Conservation (phyloP, 345 rosid genomes). For the Eucalyptus polybractea region DNA sequence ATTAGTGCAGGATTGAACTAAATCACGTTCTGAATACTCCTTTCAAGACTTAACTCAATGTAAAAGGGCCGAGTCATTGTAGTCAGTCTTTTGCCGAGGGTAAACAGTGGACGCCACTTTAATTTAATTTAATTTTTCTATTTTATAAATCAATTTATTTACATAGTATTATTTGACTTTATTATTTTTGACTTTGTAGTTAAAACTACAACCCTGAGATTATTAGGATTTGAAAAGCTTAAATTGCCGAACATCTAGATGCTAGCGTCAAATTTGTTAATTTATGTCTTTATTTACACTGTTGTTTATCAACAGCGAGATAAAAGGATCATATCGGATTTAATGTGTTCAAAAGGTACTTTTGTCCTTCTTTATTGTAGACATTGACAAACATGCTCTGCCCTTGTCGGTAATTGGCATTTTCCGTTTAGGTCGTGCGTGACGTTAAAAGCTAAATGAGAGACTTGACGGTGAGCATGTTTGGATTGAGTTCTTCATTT, state of each 20-base stretch:
- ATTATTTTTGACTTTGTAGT: neutral
- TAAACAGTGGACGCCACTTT: neutral
- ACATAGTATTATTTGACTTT: neutral
- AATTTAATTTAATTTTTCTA: neutral
- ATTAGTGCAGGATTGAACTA: neutral
- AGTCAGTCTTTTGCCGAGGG: neutral
- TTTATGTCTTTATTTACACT: neutral
- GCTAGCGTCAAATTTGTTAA: neutral
- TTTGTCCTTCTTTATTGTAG: neutral
- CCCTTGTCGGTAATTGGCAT: neutral
- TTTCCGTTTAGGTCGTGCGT: neutral
- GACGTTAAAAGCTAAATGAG: neutral
- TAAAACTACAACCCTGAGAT: neutral
- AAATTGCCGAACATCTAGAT: neutral
- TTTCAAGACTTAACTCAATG: neutral
- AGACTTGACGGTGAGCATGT: neutral
- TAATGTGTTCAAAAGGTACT: neutral
- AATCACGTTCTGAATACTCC: neutral
- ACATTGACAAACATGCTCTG: neutral
- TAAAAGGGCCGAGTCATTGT: neutral
- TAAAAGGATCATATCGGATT: neutral
- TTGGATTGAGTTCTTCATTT: neutral
- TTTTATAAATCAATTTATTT: neutral
- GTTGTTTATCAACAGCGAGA: neutral
- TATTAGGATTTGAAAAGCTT: neutral